These are phyloP conservation scores for Terana coerulea DNA, from an alignment of 768 basidiomycete species.

Conservation along the genomic window DNA sequence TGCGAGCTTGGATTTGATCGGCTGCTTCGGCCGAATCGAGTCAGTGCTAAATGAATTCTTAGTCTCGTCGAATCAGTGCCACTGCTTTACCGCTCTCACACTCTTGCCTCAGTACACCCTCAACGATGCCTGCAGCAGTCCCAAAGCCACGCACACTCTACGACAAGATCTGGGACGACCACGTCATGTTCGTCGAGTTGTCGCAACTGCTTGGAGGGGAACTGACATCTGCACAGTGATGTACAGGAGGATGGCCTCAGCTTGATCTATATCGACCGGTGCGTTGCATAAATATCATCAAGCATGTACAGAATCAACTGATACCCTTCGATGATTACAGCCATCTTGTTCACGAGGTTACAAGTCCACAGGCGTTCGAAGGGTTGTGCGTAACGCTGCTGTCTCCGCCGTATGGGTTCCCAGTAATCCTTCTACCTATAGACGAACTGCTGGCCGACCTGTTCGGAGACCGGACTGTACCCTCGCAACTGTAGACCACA, in stretches of 20 bases:
- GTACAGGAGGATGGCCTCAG: constrained; percentile 72
- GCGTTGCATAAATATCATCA: constrained; percentile 10
- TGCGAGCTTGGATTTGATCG: background rate
- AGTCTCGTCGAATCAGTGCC: constrained; percentile 9
- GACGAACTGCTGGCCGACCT: constrained; percentile 46
- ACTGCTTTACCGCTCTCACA: constrained; percentile 3
- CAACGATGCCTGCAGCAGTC: constrained; percentile 51
- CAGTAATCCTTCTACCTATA: constrained; percentile 12
- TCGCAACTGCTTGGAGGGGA: too few relatives aligned
- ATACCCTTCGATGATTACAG: constrained; percentile 22
- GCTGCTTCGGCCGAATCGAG: constrained; percentile 9
- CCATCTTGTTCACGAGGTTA: constrained; percentile 63
- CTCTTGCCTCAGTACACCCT: background rate
- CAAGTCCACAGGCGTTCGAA: constrained; percentile 60
- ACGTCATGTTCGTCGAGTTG: constrained; percentile 69
- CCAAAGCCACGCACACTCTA: constrained; percentile 82
- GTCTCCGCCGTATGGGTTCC: background rate
- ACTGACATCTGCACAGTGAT: constrained; percentile 46
- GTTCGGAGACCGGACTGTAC: constrained; percentile 66
- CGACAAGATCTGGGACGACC: constrained; percentile 98
- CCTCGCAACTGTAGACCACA: constrained; percentile 59
- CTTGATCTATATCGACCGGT: constrained; percentile 68
- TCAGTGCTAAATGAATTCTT: constrained; percentile 1
- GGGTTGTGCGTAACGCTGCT: constrained; percentile 37
- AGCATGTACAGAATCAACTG: background rate